phyloP scores from a whole-genome alignment of 2,329 filamentous ascomycete species.

The Colletotrichum australisinense region DNA sequence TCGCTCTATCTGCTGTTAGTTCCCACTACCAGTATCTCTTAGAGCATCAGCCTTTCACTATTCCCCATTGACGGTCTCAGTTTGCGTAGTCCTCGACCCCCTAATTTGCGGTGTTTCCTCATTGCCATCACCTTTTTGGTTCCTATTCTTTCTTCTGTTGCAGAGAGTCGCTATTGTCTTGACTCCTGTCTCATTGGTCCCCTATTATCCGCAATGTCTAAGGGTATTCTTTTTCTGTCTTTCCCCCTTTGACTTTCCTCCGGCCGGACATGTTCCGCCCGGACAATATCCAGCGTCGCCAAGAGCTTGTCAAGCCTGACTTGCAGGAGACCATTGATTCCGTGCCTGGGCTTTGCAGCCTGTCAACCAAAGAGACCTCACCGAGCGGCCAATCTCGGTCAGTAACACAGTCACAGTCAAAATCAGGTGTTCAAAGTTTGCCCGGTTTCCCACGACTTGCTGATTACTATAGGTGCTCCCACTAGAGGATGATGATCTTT shows the following conservation, averaged over 20 bases:
- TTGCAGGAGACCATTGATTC: conserved; percentile 17
- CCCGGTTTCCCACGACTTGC: neutral
- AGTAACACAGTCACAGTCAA: too few relatives aligned
- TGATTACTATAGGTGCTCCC: too few relatives aligned
- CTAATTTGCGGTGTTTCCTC: neutral
- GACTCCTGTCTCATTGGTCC: neutral
- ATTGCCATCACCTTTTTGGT: neutral
- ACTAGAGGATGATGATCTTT: neutral
- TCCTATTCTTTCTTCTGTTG: too few relatives aligned
- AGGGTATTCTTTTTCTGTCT: neutral
- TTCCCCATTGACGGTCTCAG: neutral
- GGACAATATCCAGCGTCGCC: neutral
- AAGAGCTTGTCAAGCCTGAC: conserved; percentile 11
- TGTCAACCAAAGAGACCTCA: neutral
- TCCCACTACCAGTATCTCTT: neutral
- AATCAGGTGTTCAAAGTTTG: neutral
- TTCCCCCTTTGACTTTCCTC: neutral
- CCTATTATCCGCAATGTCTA: neutral
- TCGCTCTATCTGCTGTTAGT: neutral
- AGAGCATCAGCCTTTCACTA: neutral
- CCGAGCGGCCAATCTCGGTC: neutral
- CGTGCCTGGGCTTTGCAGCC: neutral
- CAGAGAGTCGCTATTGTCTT: neutral
- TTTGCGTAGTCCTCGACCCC: neutral
- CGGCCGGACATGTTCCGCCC: neutral